These are phyloP conservation scores for Eucalyptus fibrosa DNA, from an alignment of 345 rosid genomes.

Conservation along the genomic window DNA sequence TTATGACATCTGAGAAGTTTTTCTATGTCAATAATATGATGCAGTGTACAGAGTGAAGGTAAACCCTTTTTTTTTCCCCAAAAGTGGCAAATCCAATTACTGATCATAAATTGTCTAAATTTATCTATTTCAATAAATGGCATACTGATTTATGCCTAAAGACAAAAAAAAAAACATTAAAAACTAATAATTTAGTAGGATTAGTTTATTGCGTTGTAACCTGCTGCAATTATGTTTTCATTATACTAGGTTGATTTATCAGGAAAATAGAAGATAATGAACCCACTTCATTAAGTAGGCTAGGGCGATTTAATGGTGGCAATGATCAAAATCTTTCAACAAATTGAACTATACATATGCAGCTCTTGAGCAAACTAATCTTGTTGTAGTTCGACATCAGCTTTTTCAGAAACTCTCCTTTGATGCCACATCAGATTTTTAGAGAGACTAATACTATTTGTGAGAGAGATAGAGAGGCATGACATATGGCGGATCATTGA, in stretches of 20 bases:
- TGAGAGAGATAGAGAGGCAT: no score
- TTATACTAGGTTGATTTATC: background rate
- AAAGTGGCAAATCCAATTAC: background rate
- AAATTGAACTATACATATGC: background rate
- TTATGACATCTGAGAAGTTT: background rate
- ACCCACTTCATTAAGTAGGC: background rate
- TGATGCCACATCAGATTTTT: background rate
- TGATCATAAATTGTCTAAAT: background rate
- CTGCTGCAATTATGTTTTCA: background rate
- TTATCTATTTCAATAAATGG: background rate
- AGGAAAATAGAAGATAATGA: background rate
- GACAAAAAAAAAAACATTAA: background rate
- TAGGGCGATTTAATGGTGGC: background rate
- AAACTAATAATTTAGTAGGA: background rate
- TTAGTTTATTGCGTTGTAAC: background rate
- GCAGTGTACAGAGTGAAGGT: background rate
- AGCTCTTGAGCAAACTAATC: background rate
- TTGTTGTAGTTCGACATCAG: background rate
- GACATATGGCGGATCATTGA: no score
- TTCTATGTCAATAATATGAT: background rate
- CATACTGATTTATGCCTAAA: background rate
- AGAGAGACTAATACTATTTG: no score
- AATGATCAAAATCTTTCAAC: background rate
- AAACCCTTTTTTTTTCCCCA: background rate
- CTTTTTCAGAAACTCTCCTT: background rate